Evolutionary conservation across 169 alveolate species (phyloP), one percentile per base, ranked within the genome.

Genomic region (Besnoitia besnoiti): DNA sequence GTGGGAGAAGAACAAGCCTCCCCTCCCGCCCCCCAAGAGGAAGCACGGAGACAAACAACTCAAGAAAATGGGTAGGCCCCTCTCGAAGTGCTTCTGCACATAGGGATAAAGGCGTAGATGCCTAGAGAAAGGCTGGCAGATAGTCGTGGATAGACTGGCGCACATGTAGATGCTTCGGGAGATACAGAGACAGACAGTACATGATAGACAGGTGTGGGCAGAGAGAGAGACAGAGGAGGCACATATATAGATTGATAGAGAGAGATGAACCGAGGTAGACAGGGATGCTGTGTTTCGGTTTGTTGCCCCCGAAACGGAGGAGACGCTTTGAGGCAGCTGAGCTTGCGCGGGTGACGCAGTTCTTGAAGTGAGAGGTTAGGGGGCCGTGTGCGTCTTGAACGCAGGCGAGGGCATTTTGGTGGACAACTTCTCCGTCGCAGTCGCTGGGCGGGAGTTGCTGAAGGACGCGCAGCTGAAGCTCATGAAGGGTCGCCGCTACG

Each of bases 381-480:
- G 55, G 55, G 55, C 24, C 5, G 55, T 49, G 14, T 5, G 14
- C 5, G 55, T 49, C 14, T 55, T 16, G 67, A 55, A 3, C 67
- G 93, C 93, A 90, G 93, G 90, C 5, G 93, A 90, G 49, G 98
- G 96, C 90, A 96, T 97, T 42, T 91, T 94, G 91, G 96, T 98
- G 44, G 97, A 96, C 47, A 94, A 97, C 44, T 95, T 98, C 87
- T 96, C 97, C 33, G 95, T 98, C 76, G 96, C 97, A 85, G 97
- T 98, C 91, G 99, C 99, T 46, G 99, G 99, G 49, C 97, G 98
- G 91, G 97, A 98, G 93, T 94, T 99, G 84, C 96, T 99, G 85
- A 98, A 96, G n/a, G 98, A 97, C 91, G 98, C 99, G 8, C 93
- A 95, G 10, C 95, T 99, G 59, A 98, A 96, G 95, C 95, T 99